Percentiles rank a stretch among this genome's conserved stretches.
Conservation (phyloP, 2,329 filamentous ascomycete genomes). For the Zymoseptoria crescenta region DNA sequence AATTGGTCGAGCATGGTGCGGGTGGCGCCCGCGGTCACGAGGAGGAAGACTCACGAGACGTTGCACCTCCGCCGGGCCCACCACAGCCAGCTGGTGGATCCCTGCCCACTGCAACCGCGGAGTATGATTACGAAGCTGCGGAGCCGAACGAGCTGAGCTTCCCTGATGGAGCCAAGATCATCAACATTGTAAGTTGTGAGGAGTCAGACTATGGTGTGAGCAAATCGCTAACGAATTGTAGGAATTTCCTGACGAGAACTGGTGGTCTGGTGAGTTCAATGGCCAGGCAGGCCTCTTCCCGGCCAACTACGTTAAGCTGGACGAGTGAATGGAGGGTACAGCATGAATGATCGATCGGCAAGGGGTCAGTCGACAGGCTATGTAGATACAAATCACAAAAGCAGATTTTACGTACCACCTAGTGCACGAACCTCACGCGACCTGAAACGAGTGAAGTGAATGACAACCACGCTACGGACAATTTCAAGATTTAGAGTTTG, state of each 20-base stretch:
- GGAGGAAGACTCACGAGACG: conserved; percentile 12
- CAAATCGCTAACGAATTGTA: conserved; percentile 31
- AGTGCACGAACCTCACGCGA: background rate
- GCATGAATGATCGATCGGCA: background rate
- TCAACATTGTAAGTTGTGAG: conserved; percentile 57
- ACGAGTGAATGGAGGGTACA: conserved; percentile 33
- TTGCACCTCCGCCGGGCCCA: conserved; percentile 17
- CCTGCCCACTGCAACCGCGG: conserved; percentile 58
- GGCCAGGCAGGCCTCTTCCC: conserved; percentile 76
- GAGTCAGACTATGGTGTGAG: background rate
- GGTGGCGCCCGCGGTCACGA: conserved; percentile 34
- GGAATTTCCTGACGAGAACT: conserved; percentile 97
- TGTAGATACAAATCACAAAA: background rate
- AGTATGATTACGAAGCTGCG: conserved; percentile 94
- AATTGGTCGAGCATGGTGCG: conserved; percentile 55
- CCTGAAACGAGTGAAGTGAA: background rate
- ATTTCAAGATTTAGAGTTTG: background rate
- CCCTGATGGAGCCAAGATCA: conserved; percentile 78
- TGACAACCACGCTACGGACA: background rate
- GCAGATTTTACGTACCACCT: background rate
- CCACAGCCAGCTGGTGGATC: conserved; percentile 38
- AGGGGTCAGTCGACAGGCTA: background rate
- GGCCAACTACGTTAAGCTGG: conserved; percentile 44
- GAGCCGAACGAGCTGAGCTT: conserved; percentile 87
- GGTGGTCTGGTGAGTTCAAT: conserved; percentile 88